phyloP scores from a whole-genome alignment of 768 basidiomycete genomes.

The Baorangia bicolor region DNA sequence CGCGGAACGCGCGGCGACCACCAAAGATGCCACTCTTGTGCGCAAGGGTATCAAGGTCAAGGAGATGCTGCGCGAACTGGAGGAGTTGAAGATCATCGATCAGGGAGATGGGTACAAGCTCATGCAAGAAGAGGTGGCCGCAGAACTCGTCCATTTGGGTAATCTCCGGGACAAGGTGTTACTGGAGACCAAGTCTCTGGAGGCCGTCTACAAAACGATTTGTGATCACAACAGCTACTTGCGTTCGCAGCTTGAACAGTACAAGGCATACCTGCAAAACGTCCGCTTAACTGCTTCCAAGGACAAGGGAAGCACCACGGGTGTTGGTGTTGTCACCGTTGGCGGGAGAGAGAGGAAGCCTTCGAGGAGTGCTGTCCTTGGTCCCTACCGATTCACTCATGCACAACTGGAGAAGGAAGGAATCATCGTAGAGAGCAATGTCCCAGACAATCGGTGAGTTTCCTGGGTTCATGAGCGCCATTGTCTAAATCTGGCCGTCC shows the following conservation, averaged over 20 bases:
- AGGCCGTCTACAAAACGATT: slow-evolving; percentile 99
- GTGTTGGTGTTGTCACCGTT: slow-evolving; percentile 92
- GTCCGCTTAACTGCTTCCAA: slow-evolving; percentile 86
- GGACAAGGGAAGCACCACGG: slow-evolving; percentile 84
- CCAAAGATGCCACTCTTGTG: slow-evolving; percentile 94
- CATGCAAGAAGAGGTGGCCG: slow-evolving; percentile 96
- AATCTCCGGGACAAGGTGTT: slow-evolving; percentile 96
- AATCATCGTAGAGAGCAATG: slow-evolving; percentile 98
- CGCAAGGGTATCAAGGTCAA: slow-evolving; percentile 99
- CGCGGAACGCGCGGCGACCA: slow-evolving; percentile 94
- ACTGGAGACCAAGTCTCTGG: slow-evolving; percentile 87
- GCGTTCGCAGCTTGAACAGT: slow-evolving; percentile 94
- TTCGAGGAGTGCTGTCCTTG: slow-evolving; percentile 79
- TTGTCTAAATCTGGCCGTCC: slow-evolving; percentile 1
- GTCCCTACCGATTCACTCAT: slow-evolving; percentile 97
- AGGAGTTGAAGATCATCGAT: slow-evolving; percentile 87
- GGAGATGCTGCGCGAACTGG: slow-evolving; percentile 96
- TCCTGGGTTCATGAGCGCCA: no score
- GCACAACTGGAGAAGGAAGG: slow-evolving; percentile 99
- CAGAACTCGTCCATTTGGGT: slow-evolving; percentile 93
- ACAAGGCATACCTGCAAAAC: slow-evolving; percentile 99
- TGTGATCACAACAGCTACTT: slow-evolving; percentile 99
- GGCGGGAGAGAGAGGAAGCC: slow-evolving; percentile 98
- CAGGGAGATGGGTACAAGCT: slow-evolving; percentile 80
- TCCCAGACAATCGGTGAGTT: slow-evolving; percentile 91